Conservation (phyloP, 768 basidiomycete species). For the Mycena crocata region DNA sequence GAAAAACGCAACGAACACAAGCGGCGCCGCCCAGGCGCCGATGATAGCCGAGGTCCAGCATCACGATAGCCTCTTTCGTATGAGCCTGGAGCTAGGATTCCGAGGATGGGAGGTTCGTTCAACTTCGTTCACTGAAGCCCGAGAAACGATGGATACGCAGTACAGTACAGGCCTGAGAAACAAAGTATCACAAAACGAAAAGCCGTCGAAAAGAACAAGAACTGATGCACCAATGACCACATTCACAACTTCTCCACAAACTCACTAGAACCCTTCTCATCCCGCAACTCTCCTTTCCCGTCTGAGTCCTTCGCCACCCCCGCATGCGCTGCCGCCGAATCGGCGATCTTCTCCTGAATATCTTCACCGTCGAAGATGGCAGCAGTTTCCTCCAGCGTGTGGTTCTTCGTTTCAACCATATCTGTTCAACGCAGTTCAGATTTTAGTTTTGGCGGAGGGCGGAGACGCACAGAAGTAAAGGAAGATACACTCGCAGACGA, state of each 20-base stretch:
- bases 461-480: constrained; percentile 62
- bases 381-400: constrained; percentile 83
- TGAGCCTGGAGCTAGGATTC: too few relatives aligned
- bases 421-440: constrained; percentile 56
- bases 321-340: constrained; percentile 33
- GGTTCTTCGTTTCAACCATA: constrained; percentile 78
- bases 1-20: too few relatives aligned
- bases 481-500: constrained; percentile 70
- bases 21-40: too few relatives aligned
- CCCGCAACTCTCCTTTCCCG: constrained; percentile 20
- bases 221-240: neutral
- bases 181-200: too few relatives aligned
- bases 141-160: too few relatives aligned
- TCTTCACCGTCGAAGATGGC: constrained; percentile 82
- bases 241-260: constrained; percentile 16
- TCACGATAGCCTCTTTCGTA: too few relatives aligned
- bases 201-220: neutral
- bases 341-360: constrained; percentile 52
- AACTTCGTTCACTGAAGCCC: too few relatives aligned
- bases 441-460: constrained; percentile 18
- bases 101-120: too few relatives aligned
- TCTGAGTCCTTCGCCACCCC: constrained; percentile 35
- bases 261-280: constrained; percentile 48
- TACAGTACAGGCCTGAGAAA: too few relatives aligned
- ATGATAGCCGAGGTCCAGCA: too few relatives aligned